Evolutionary conservation across 2,329 filamentous ascomycete species (phyloP), one percentile per base, ranked within the genome.

Genomic region (Sordariomycetes sp.): DNA sequence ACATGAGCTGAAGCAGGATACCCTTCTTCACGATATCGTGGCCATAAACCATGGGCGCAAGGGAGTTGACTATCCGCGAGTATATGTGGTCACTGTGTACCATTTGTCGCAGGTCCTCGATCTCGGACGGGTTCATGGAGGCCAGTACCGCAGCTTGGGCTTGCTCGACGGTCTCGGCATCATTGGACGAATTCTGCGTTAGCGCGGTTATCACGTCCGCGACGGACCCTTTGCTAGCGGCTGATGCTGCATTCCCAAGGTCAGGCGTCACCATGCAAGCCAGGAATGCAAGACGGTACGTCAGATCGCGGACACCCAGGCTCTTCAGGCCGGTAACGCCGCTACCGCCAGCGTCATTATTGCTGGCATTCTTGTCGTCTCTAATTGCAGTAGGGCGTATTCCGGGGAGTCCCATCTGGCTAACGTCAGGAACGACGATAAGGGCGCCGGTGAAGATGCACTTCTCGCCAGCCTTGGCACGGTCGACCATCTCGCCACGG

Each of bases 1-100:
- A 89, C 81, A 99, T 90, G 53, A 99, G 78, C 70, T 99, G 94
- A 50, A 99, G 78, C 8, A 99, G 80, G 25, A 99, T 76, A 34
- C 94, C 94, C 71, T 99, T 99, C 75, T 99, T 99, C 66, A 99
- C 92, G 58, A 96, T 90, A 61, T 94, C 90, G 68, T 99, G 94
- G 15, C 94, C 94, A 65, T 96, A 99, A 3, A 99, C 91, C 79
- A 92, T 99, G 1, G 94, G 94, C 1, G 94, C 94, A 53, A 99
- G 85, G 0, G 91, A 96, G 65, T 95, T 89, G 39, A 99, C 90
- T 10, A 99, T 76, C 28, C 91, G 84, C 64, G 89, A 86, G 74
- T 96, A 99, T 63, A 97, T 96, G 68, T 96, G 91, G 61, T 95
- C 90, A 58, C 87, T 90, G 71, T 97, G 92, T 28, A 99, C 94